Evolutionary conservation across 78 protist species (phyloP), one percentile per base, ranked within the genome.

Genomic region (Dictyostelium firmibasis): DNA sequence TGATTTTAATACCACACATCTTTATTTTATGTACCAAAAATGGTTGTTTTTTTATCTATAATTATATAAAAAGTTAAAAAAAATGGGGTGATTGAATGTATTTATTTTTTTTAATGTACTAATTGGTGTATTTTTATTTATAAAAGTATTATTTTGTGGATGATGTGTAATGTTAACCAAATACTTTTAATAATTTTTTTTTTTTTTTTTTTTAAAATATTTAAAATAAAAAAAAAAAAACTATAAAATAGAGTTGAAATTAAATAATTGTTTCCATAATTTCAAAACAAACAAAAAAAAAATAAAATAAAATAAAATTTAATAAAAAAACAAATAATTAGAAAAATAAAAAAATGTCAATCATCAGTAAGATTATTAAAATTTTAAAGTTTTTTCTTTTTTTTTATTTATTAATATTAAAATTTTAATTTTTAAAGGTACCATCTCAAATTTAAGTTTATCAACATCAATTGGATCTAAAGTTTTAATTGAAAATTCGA

Each of bases 301-400:
- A 2, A 50, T 50, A 50, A 53, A 53, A 4, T 38, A 16, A 53
- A 60, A 20, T 23, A 60, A 18, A 5, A 64, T 8, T 8, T n/a
- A 8, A 9, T 3, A 64, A 9, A 62, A n/a, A 23, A 64, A 64
- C 2, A 50, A 50, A 50, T 16, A 50, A 50, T 16, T 2, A 4
- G 16, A 13, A 50, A 50, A 50, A 16, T 16, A 16, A 50, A 0
- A 50, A 50, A 50, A 64, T 64, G 74, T 25, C 74, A 64, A 64
- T 64, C 74, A 64, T 64, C 25, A 64, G 74, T 64, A 64, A 64
- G 74, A n/a, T n/a, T n/a, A n/a, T n/a, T n/a, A n/a, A n/a, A n/a
- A n/a, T 50, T 16, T 50, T 50, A 10, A n/a, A n/a, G n/a, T 50
- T 16, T 16, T 50, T 50, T 50, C 14, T 14, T 20, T 20, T 57